Evolutionary conservation across 2,329 filamentous ascomycete genomes (phyloP), one percentile per base, ranked within the genome.

Genomic region (Teratosphaeria zuluensis): DNA sequence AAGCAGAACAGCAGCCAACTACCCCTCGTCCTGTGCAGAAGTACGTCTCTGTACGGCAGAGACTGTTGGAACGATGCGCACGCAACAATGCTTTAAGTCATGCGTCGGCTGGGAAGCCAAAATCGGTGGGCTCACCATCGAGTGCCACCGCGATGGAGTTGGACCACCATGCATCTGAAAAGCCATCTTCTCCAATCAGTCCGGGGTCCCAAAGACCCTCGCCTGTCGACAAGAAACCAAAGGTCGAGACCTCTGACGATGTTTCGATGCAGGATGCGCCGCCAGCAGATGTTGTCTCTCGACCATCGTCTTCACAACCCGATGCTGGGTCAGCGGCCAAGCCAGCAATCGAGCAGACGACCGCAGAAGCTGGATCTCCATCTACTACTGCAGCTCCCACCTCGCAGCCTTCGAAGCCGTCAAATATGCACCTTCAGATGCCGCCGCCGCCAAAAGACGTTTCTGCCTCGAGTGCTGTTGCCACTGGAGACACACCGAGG

Each of bases 11-110:
- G 19, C 57, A 60, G 24, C 59, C 63, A 30, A 60, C 64, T 3
- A 60, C 60, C 31, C 51, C n/a, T 11, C 32, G 57, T 16, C 58
- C 64, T 14, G 60, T 63, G 12, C 58, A 59, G 53, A 66, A 63
- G 19, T 70, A 62, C 59, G 53, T 70, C 9, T 67, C 71, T 9
- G 62, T 66, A 14, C 66, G 64, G 32, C 69, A 73, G 59, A 63
- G 66, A 7, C 54, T 74, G 53, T 60, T 74, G 42, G 63, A 70
- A 28, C 64, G 70, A 30, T 73, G 71, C 58, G 68, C 67, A 21
- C 62, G 63, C 4, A 72, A 72, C 59, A 71, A 70, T 55, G 58
- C 66, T 24, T 42, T 53, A 11, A 64, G 61, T 48, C 28, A 28
- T 14, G 21, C 35, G 12, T 14, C 28, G n/a, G 4, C 16, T 19